Evolutionary conservation across 2,329 filamentous ascomycete genomes (phyloP), one percentile per base, ranked within the genome.

Genomic region (Alternaria sp.): DNA sequence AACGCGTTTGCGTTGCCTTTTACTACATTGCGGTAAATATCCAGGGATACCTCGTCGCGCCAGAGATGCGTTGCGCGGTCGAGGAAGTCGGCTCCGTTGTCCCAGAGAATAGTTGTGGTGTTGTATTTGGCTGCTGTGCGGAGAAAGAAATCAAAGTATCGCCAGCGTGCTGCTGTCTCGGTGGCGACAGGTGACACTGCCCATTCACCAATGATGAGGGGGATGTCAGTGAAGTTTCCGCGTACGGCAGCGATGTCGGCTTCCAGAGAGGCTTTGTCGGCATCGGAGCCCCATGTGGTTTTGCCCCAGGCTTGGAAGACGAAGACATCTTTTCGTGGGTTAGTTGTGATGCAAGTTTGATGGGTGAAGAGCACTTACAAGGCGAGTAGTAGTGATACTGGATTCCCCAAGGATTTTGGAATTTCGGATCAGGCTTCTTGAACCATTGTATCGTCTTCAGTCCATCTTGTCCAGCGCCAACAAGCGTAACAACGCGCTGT

Each of bases 361-460:
- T 28, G 7, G 13, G n/a, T 2, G 11, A 14, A 24, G 23, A 10
- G n/a, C 37, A 17, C 70, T 82, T 81, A 73, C 83, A 86, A 10
- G 84, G 84, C 8, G 79, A 81, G 73, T 88, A 88, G 72, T 87
- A 87, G 67, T 88, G 86, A 68, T 85, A 87, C 68, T 88, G 85
- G 29, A 88, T 79, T 0, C 82, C 85, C 80, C 84, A 87, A 0
- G 85, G 85, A 56, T 86, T 85, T 11, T 80, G 79, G 39, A 82
- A 83, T 52, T 70, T 74, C 4, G 62, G 42, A 29, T 81, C 79
- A 0, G 83, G 83, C 9, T 74, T 74, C 58, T 80, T 72, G 65
- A 88, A 87, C 80, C 81, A 87, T 59, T 84, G 73, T 1, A 78
- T 80, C 2, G 85, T 87, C 70, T 86, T 84, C 11, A 77, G 66